A percentile compares a stretch with the other conserved stretches of the same genome.
phyloP scores from a whole-genome alignment of 768 basidiomycete species.

The Lactarius hatsudake region DNA sequence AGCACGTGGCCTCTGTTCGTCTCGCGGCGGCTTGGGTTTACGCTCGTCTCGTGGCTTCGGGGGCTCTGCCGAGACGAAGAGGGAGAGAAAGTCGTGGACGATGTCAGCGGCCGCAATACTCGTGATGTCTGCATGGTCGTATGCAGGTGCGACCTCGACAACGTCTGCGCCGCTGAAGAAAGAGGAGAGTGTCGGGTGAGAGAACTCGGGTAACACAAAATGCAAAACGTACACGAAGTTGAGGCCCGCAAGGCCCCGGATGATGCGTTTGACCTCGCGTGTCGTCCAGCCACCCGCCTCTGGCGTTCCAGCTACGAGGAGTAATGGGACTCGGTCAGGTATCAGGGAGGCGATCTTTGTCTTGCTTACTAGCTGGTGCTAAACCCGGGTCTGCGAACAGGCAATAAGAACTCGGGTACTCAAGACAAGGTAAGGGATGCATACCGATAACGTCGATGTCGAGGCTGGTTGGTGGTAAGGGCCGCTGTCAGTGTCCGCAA shows the following conservation, averaged over 20 bases:
- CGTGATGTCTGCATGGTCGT: slow-evolving; percentile 71
- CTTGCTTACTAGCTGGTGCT: slow-evolving; percentile 53
- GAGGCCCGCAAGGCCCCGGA: slow-evolving; percentile 73
- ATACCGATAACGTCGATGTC: slow-evolving; percentile 82
- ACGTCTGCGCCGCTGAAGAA: slow-evolving; percentile 59
- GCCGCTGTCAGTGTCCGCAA: neutral
- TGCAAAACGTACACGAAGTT: slow-evolving; percentile 66
- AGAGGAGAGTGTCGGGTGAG: neutral
- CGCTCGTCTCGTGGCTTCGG: slow-evolving; percentile 32
- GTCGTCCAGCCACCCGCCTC: slow-evolving; percentile 85
- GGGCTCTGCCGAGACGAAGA: slow-evolving; percentile 49
- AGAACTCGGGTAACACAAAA: neutral
- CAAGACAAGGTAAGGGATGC: slow-evolving; percentile 18
- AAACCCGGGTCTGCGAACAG: slow-evolving; percentile 60
- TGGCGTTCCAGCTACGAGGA: slow-evolving; percentile 66
- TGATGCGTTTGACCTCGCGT: slow-evolving; percentile 75
- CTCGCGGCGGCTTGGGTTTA: neutral
- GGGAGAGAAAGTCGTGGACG: slow-evolving; percentile 64
- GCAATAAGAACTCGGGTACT: neutral
- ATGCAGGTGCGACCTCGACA: slow-evolving; percentile 72
- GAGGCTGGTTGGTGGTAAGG: slow-evolving; percentile 40
- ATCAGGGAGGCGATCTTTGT: neutral
- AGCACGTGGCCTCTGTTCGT: slow-evolving; percentile 16
- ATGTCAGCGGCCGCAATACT: slow-evolving; percentile 66
- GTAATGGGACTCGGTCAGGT: neutral